Evolutionary conservation across 306 rosid species (phyloP).

Genomic region (Rosa persica): DNA sequence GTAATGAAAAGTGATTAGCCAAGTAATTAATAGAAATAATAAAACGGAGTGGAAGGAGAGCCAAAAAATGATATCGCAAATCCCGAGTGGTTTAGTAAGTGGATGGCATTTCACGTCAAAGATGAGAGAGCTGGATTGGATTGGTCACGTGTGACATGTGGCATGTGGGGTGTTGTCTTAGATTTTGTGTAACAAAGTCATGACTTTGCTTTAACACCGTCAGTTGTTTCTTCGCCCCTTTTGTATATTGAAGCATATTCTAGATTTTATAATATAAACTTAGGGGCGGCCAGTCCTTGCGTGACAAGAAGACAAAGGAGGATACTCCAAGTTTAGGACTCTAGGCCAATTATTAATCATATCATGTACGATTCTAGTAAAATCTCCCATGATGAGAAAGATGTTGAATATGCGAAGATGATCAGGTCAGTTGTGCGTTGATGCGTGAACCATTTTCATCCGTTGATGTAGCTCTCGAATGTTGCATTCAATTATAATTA

Average conservation of each 20-base stretch:
- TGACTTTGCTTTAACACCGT: neutral
- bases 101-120: conserved; percentile 24
- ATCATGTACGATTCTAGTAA: neutral
- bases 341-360: neutral
- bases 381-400: neutral
- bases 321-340: neutral
- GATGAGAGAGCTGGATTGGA: neutral
- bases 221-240: neutral
- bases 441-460: neutral
- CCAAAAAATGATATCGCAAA: conserved; percentile 4
- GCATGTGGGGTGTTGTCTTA: neutral
- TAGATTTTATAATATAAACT: neutral
- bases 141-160: conserved; percentile 18
- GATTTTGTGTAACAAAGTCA: conserved; percentile 6
- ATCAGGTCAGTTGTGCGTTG: neutral
- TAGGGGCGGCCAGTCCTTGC: neutral
- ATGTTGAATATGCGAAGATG: neutral
- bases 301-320: neutral
- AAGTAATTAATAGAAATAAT: neutral
- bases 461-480: neutral
- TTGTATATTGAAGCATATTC: neutral
- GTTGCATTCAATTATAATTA: too few species aligned
- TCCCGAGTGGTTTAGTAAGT: neutral
- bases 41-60: neutral
- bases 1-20: neutral